phyloP scores from a whole-genome alignment of 1,284 basidiomycete species.

The Sporisorium scitamineum region DNA sequence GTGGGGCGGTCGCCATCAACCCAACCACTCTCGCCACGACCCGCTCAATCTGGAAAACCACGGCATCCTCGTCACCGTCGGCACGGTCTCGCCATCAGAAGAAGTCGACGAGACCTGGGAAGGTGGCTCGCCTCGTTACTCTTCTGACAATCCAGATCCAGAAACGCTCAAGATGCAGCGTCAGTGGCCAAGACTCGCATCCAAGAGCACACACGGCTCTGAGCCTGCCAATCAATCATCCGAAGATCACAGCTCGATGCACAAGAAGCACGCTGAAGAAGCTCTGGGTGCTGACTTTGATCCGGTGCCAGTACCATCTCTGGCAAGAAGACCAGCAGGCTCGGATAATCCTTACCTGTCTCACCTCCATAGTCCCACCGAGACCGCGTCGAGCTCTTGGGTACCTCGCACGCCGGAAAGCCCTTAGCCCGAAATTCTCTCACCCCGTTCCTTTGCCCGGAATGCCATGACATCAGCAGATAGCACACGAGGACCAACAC shows the following conservation, averaged over 20 bases:
- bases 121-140: conserved; percentile 34
- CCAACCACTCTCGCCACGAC: conserved; percentile 14
- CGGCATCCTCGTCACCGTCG: conserved; percentile 38
- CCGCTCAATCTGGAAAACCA: conserved; percentile 11
- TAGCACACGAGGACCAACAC: not conserved
- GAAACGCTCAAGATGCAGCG: conserved; percentile 35
- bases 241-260: not conserved
- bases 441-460: conserved; percentile 18
- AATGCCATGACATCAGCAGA: not conserved
- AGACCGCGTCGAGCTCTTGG: conserved; percentile 11
- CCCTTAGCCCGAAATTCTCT: conserved; percentile 24
- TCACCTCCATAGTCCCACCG: not conserved
- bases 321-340: not conserved
- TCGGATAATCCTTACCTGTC: not conserved
- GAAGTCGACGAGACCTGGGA: conserved; percentile 23
- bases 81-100: conserved; percentile 33
- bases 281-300: conserved; percentile 6
- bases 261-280: not conserved
- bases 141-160: conserved; percentile 36
- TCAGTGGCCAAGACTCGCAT: conserved; percentile 21
- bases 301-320: conserved; percentile 8
- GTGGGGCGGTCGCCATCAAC: conserved; percentile 8
- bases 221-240: not conserved
- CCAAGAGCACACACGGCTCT: not conserved
- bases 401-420: conserved; percentile 36